These are phyloP conservation scores for Aphanocladium album DNA, from an alignment of 2,329 filamentous ascomycete genomes.

Conservation along the genomic window DNA sequence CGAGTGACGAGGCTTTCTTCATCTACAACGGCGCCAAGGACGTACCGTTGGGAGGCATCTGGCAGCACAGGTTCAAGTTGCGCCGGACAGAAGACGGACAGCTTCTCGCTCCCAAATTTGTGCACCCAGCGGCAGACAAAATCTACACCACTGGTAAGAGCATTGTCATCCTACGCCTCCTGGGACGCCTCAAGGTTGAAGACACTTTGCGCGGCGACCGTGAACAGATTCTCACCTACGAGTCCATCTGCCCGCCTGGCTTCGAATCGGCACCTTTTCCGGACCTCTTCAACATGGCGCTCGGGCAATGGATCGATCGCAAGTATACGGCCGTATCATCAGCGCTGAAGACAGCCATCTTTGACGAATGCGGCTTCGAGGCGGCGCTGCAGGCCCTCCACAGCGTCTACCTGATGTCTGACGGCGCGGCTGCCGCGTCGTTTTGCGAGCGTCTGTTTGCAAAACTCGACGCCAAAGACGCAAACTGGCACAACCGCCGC, in stretches of 20 bases:
- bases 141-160: slow-evolving; percentile 89
- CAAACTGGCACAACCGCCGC: slow-evolving; percentile 74
- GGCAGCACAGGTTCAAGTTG: slow-evolving; percentile 70
- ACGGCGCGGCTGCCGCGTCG: slow-evolving; percentile 61
- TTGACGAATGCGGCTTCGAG: slow-evolving; percentile 63
- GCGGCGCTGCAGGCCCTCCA: slow-evolving; percentile 62
- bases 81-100: slow-evolving; percentile 53
- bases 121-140: slow-evolving; percentile 61
- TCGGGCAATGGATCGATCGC: slow-evolving; percentile 71
- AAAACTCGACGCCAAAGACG: slow-evolving; percentile 58
- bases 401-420: slow-evolving; percentile 68
- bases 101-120: slow-evolving; percentile 68
- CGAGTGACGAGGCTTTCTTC: slow-evolving; percentile 69
- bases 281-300: slow-evolving; percentile 65
- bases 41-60: slow-evolving; percentile 60
- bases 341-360: slow-evolving; percentile 61
- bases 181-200: slow-evolving; percentile 42
- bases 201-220: background rate
- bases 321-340: slow-evolving; percentile 67
- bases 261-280: slow-evolving; percentile 61
- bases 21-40: slow-evolving; percentile 55
- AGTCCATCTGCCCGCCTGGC: slow-evolving; percentile 46
- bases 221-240: slow-evolving; percentile 47
- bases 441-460: slow-evolving; percentile 70
- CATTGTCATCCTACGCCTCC: slow-evolving; percentile 72